These are phyloP conservation scores for Monosporascus sp. DNA, from an alignment of 2,329 filamentous ascomycete genomes.

Conservation along the genomic window DNA sequence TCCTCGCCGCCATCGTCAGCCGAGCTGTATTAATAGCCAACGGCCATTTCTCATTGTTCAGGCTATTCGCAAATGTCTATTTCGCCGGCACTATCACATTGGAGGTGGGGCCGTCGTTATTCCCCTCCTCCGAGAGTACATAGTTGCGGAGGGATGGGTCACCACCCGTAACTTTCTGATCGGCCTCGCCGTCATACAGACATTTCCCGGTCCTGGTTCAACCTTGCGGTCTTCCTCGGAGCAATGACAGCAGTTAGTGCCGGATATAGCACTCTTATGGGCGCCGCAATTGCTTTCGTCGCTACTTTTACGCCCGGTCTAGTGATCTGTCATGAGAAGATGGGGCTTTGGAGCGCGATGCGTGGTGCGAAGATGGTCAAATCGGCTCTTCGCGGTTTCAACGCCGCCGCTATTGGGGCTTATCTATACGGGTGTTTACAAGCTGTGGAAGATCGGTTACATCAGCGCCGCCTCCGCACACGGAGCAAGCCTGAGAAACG, in stretches of 20 bases:
- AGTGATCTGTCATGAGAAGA: slow-evolving; percentile 41
- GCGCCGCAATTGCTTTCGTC: slow-evolving; percentile 45
- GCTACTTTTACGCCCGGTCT: slow-evolving; percentile 49
- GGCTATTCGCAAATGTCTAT: slow-evolving; percentile 67
- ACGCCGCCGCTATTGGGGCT: slow-evolving; percentile 54
- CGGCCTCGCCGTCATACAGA: slow-evolving; percentile 65
- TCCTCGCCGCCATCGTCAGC: slow-evolving; percentile 50
- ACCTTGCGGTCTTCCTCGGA: slow-evolving; percentile 46
- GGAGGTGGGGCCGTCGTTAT: slow-evolving; percentile 62
- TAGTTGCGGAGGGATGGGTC: slow-evolving; percentile 66
- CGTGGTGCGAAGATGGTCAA: slow-evolving; percentile 40
- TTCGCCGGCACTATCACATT: slow-evolving; percentile 64
- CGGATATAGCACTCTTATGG: slow-evolving; percentile 32
- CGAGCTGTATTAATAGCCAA: slow-evolving; percentile 31
- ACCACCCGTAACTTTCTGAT: slow-evolving; percentile 65
- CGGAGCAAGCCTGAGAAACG: slow-evolving; percentile 48
- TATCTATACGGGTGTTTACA: slow-evolving; percentile 59
- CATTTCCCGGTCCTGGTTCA: slow-evolving; percentile 60
- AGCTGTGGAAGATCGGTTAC: slow-evolving; percentile 57
- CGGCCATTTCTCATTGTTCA: slow-evolving; percentile 41
- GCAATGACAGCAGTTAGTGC: slow-evolving; percentile 38
- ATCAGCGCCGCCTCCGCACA: slow-evolving; percentile 40
- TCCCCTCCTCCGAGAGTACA: slow-evolving; percentile 53
- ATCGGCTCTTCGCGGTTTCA: slow-evolving; percentile 47
- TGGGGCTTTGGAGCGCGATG: slow-evolving; percentile 51